A percentile compares a stretch with the other conserved stretches of the same genome.
phyloP scores from a whole-genome alignment of 352 stramenopile genomes.

The Phytophthora pini region DNA sequence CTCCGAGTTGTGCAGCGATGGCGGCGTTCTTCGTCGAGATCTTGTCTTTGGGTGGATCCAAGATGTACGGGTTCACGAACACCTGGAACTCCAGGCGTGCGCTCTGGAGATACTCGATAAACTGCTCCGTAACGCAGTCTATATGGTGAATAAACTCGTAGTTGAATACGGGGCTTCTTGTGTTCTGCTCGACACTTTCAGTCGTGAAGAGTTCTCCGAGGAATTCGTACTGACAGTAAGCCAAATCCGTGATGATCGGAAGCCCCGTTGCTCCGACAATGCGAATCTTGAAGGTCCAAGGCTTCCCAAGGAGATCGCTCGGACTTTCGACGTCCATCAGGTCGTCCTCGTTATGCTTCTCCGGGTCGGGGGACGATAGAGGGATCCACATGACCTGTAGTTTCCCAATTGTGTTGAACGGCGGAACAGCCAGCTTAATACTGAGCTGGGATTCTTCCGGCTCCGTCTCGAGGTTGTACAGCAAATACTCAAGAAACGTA shows the following conservation, averaged over 20 bases:
- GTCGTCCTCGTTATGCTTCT: constrained; percentile 72
- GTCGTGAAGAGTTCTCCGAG: constrained; percentile 93
- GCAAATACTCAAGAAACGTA: constrained; percentile 93
- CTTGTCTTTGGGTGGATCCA: constrained; percentile 83
- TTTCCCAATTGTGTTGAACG: constrained; percentile 94
- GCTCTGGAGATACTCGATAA: constrained; percentile 87
- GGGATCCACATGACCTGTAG: constrained; percentile 92
- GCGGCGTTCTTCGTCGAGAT: constrained; percentile 80
- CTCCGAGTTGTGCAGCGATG: constrained; percentile 70
- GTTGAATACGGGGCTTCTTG: constrained; percentile 88
- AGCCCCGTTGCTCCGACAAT: constrained; percentile 87
- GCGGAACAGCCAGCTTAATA: constrained; percentile 91
- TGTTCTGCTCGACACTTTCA: constrained; percentile 91
- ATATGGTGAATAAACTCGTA: constrained; percentile 92
- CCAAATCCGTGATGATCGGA: constrained; percentile 89
- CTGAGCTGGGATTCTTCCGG: constrained; percentile 89
- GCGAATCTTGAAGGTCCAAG: constrained; percentile 91
- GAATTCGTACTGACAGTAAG: constrained; percentile 95
- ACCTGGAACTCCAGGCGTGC: constrained; percentile 87
- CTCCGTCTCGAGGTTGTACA: constrained; percentile 94
- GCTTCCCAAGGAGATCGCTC: constrained; percentile 84
- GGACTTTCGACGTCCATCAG: constrained; percentile 78
- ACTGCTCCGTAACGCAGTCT: constrained; percentile 85
- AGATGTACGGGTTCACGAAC: constrained; percentile 90
- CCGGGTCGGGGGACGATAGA: constrained; percentile 74